Base-by-base conservation (phyloP, 768 basidiomycete species). In the Paxillus involutus region DNA sequence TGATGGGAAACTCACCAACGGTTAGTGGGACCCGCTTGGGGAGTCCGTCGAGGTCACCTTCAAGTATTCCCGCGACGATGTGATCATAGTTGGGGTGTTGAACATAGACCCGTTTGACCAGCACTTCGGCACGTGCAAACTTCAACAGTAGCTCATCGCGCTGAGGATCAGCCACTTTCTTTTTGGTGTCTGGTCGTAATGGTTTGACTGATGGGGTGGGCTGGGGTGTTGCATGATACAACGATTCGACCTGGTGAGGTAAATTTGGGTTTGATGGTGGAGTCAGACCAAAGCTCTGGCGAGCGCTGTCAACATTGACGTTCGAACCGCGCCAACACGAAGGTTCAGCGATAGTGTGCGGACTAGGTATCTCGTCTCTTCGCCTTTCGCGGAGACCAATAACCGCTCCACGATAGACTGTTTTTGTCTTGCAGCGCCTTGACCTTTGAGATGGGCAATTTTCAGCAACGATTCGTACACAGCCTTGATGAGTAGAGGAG, bases 311-410 rank as follows among this genome's bases (percentile, higher is more conserved):
- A 94, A 77, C 33, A 96, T 81, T 6, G 93, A 88, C 24, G 89
- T 83, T 59, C 91, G 79, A 29, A 94, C 91, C 3, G 94, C 94
- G 1, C 94, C 94, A 14, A 96, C 94, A 44, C 91, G 83, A 42
- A 93, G 75, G 67, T 92, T 87, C 64, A 82, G 81, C 29, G 79
- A 83, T 26, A 94, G 75, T 3, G 82, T 90, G 37, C 90, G 80
- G 30, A 88, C 86, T 40, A 96, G 76, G 62, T 85, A 97, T 29
- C 93, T 80, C n/a, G 82, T 79, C 72, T 97, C 92, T 70, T 96
- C 94, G 21, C 93, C 94, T 54, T 78, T 82, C 0, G 94, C 88
- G 10, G 90, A 80, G 6, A 96, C 80, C n/a, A 96, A 80, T 21
- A 96, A 75, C 63, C 81, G 87, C 65, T 93, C 85, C 2, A 94